Conservation (phyloP, 441 rosid genomes). For the Dalechampia spathulata region DNA sequence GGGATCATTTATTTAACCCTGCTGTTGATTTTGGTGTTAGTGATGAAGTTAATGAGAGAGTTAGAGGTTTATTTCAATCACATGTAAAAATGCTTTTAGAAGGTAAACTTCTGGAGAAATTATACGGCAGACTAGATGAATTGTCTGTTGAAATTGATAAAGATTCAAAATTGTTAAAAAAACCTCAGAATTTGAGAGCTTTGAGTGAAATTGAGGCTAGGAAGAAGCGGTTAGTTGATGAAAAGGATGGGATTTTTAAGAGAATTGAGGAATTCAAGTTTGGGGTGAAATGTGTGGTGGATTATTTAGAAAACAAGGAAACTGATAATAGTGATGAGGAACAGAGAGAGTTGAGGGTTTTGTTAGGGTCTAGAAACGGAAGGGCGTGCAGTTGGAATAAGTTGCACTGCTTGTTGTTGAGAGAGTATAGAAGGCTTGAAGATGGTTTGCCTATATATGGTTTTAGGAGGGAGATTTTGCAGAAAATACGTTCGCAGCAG, state of each 20-base stretch:
- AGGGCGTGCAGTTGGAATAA: conserved; percentile 10
- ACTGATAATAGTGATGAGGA: too few relatives aligned
- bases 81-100: conserved; percentile 5
- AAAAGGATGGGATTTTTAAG: conserved; percentile 7
- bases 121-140: background rate
- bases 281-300: conserved; percentile 11
- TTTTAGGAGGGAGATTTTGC: conserved; percentile 21
- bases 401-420: conserved; percentile 10
- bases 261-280: conserved; percentile 15
- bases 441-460: conserved; percentile 18
- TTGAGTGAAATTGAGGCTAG: background rate
- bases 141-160: background rate
- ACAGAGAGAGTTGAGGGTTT: conserved; percentile 5
- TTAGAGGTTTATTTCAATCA: conserved; percentile 4
- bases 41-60: background rate
- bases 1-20: conserved; percentile 15
- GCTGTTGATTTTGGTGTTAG: background rate
- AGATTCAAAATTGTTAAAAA: background rate
- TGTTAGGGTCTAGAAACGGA: conserved; percentile 1
- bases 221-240: conserved; percentile 4
- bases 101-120: conserved; percentile 4
- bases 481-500: conserved; percentile 12
- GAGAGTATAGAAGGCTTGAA: conserved; percentile 17
- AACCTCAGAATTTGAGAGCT: background rate
- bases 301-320: conserved; percentile 11